These are phyloP conservation scores for Ophiostoma tasmaniense DNA, from an alignment of 2,329 filamentous ascomycete species.

Conservation along the genomic window DNA sequence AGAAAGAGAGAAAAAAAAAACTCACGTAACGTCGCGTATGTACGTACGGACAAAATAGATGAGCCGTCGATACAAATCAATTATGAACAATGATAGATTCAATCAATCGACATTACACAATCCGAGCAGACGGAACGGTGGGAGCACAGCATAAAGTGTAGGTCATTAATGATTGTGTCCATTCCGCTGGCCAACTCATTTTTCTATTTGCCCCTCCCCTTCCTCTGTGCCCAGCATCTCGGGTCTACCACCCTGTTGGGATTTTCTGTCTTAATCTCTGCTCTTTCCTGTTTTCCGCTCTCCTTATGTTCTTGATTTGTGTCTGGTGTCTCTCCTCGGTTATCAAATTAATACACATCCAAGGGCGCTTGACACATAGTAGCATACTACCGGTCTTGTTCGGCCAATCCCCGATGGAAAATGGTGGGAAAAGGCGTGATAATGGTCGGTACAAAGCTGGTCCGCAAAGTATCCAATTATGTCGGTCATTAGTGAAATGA, in stretches of 20 bases:
- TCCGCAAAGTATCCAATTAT: not conserved
- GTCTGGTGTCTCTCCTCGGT: not conserved
- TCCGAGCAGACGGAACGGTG: not conserved
- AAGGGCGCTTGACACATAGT: not conserved
- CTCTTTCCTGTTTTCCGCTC: not conserved
- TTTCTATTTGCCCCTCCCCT: slow-evolving; percentile 3
- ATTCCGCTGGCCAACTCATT: not conserved
- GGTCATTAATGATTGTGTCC: not conserved
- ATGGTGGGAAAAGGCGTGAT: not conserved
- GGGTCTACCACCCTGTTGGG: slow-evolving; percentile 7
- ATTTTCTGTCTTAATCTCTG: not conserved
- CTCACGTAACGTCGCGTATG: not conserved
- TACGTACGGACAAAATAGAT: not conserved
- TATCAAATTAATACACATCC: too few species aligned
- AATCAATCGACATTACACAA: not conserved
- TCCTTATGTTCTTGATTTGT: not conserved
- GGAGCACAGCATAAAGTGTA: not conserved
- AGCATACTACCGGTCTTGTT: not conserved
- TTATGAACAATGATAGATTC: not conserved
- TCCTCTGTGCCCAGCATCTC: not conserved
- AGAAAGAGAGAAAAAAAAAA: not conserved
- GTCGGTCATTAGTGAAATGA: too few species aligned
- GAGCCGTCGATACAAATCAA: not conserved
- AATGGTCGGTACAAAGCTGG: not conserved
- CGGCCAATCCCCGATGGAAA: not conserved